Evolutionary conservation across 345 rosid species (phyloP).

Genomic region (Salix koriyanagi): DNA sequence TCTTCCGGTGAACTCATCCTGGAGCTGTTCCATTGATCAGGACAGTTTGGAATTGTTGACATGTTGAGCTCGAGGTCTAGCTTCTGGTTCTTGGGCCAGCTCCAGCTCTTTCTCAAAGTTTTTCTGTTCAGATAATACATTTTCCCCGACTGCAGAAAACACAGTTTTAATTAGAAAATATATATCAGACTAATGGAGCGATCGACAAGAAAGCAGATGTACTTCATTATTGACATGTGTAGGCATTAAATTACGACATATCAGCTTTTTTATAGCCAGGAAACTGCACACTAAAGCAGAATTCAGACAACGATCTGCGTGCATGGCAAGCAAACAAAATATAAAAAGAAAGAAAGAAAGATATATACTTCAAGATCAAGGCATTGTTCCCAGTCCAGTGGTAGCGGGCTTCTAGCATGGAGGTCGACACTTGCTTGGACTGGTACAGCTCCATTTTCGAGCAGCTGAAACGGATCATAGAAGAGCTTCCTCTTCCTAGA

Average conservation of each 20-base stretch:
- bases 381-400: constrained; percentile 53
- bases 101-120: constrained; percentile 38
- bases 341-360: not conserved
- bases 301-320: not conserved
- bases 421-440: constrained; percentile 39
- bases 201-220: not conserved
- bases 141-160: constrained; percentile 41
- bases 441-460: not conserved
- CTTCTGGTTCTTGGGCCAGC: constrained; percentile 36
- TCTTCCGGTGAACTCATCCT: not conserved
- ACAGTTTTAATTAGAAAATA: not conserved
- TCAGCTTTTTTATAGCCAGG: not conserved
- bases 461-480: constrained; percentile 4
- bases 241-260: not conserved
- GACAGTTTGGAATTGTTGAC: constrained; percentile 16
- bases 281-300: not conserved
- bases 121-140: constrained; percentile 49
- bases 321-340: not conserved
- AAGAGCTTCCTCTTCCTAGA: constrained; percentile 42
- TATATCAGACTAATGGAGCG: not conserved
- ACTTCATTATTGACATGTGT: not conserved
- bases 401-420: constrained; percentile 37
- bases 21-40: not conserved
- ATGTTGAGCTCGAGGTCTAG: constrained; percentile 48
- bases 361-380: constrained; percentile 42